Evolutionary conservation across 768 basidiomycete species (phyloP).

Genomic region (Suillus spraguei): DNA sequence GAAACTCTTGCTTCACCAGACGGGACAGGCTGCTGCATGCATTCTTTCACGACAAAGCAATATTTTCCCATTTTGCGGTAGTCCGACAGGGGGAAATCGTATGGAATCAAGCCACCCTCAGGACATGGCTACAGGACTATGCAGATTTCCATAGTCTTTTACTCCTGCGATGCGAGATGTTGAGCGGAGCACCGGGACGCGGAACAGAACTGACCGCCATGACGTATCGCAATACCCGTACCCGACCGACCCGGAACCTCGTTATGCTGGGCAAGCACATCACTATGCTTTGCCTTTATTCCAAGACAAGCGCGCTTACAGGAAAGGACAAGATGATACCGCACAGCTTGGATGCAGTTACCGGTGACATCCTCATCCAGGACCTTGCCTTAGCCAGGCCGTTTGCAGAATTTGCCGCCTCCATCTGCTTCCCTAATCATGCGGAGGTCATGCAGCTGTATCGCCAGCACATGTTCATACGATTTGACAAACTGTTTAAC

Average conservation of each 20-base stretch:
- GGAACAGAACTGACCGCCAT: not conserved
- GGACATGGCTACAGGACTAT: too few relatives aligned
- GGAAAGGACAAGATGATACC: constrained; percentile 30
- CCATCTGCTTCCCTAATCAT: constrained; percentile 1
- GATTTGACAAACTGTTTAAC: constrained; percentile 17
- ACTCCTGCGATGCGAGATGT: not conserved
- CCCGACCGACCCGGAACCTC: constrained; percentile 15
- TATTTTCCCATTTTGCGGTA: too few relatives aligned
- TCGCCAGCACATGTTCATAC: constrained; percentile 18
- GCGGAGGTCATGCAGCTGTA: not conserved
- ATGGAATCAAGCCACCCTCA: too few relatives aligned
- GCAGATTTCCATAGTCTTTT: too few relatives aligned
- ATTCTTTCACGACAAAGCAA: too few relatives aligned
- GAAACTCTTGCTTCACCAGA: too few relatives aligned
- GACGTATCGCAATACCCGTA: not conserved
- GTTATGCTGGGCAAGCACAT: constrained; percentile 20
- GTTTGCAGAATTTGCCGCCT: constrained; percentile 16
- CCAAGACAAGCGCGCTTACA: constrained; percentile 17
- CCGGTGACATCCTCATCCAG: constrained; percentile 29
- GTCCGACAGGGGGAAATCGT: too few relatives aligned
- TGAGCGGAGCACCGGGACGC: not conserved
- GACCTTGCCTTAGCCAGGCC: constrained; percentile 26
- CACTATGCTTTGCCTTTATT: constrained; percentile 18
- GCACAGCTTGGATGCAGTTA: constrained; percentile 26
- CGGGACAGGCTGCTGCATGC: too few relatives aligned